Conservation (phyloP, 345 rosid genomes). For the Cardiospermum halicacabum region DNA sequence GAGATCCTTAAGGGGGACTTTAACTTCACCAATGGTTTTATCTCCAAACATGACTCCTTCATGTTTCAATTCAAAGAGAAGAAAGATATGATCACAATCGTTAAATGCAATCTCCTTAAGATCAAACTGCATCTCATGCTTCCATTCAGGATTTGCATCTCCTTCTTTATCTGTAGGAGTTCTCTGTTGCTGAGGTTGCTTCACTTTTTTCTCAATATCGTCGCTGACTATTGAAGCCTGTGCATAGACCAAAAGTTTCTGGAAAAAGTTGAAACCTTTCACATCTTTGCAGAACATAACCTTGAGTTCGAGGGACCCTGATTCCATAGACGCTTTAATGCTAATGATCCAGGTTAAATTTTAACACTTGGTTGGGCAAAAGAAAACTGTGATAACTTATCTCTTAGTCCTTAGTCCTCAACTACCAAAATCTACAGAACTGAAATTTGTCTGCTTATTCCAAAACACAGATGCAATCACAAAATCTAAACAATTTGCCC, state of each 20-base stretch:
- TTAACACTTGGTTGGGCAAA: not conserved
- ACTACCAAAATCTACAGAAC: not conserved
- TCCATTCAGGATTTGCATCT: slow-evolving; percentile 57
- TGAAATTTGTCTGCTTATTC: not conserved
- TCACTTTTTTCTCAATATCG: slow-evolving; percentile 25
- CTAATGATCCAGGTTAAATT: not conserved
- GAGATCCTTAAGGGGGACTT: slow-evolving; percentile 37
- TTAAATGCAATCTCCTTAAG: slow-evolving; percentile 15
- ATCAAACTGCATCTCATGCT: slow-evolving; percentile 37
- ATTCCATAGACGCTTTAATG: slow-evolving; percentile 15
- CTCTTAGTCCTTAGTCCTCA: not conserved
- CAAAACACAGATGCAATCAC: not conserved
- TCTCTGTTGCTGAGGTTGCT: slow-evolving; percentile 27
- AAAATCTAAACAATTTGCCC: not conserved
- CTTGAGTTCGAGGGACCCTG: slow-evolving; percentile 33
- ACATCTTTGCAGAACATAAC: slow-evolving; percentile 38
- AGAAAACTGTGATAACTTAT: not conserved
- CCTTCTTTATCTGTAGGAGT: slow-evolving; percentile 42
- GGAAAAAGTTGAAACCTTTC: slow-evolving; percentile 51
- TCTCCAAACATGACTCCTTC: slow-evolving; percentile 50
- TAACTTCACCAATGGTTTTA: slow-evolving; percentile 51
- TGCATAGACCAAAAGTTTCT: slow-evolving; percentile 43
- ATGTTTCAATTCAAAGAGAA: slow-evolving; percentile 37
- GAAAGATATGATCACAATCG: slow-evolving; percentile 26
- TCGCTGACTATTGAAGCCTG: slow-evolving; percentile 27